Percentiles rank a stretch among this genome's conserved stretches.
Conservation (phyloP, 257 asterid genomes). For the Craterostigma plantagineum region DNA sequence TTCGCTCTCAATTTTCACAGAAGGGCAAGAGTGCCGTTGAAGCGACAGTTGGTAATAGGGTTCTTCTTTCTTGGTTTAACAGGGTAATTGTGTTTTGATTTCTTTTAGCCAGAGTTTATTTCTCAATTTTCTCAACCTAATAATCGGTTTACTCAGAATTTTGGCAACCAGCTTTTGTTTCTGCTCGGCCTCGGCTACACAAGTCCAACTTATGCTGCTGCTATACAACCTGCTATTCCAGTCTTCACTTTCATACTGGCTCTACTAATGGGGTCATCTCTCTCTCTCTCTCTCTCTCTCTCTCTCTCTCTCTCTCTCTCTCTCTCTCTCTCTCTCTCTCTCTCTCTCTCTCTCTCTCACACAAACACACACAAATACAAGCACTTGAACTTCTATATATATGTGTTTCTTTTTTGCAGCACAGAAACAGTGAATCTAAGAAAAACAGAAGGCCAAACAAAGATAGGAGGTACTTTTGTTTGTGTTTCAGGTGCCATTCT, state of each 20-base stretch:
- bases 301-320: no score
- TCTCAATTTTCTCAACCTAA: conserved; percentile 6
- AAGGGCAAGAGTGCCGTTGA: conserved; percentile 55
- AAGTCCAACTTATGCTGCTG: conserved; percentile 88
- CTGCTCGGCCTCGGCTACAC: conserved; percentile 86
- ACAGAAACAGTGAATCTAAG: conserved; percentile 68
- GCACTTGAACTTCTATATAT: conserved; percentile 10
- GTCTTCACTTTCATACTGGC: conserved; percentile 78
- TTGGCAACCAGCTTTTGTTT: conserved; percentile 87
- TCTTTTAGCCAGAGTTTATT: not conserved
- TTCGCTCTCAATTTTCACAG: conserved; percentile 21
- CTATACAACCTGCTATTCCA: conserved; percentile 80
- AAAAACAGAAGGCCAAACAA: conserved; percentile 71
- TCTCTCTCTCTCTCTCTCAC: conserved; percentile 6
- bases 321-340: no score
- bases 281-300: no score
- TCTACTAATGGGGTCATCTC: conserved; percentile 73
- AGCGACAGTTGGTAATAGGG: conserved; percentile 34
- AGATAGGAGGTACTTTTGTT: conserved; percentile 73
- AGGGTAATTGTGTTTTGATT: conserved; percentile 38
- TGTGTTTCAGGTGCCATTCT: conserved; percentile 84
- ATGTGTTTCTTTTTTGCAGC: conserved; percentile 45
- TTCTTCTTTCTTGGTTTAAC: conserved; percentile 94
- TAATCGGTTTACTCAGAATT: conserved; percentile 32
- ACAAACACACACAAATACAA: not conserved